Base-by-base conservation (phyloP, 371 early-diverging fungal genomes). In the Dichotomocladium elegans region DNA sequence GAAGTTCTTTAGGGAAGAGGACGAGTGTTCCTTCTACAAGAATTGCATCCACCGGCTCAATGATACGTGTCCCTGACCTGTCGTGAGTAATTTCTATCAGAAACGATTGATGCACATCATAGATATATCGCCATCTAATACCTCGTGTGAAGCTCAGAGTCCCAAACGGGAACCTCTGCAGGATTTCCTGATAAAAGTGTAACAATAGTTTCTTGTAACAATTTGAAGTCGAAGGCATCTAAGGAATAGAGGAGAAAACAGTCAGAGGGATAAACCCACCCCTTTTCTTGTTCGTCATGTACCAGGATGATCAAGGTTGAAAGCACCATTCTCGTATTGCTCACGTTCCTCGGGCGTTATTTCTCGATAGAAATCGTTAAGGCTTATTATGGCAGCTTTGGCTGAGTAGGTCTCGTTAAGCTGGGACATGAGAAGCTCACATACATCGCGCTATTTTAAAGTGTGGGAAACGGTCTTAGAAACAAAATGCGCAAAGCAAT, bases 21-120 rank as follows among this genome's bases (percentile, higher is more conserved):
- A 83, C 64, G 19, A 81, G 60, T 19, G 81, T 84, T 29, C 88
- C 88, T 40, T 80, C 81, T 12, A 86, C 54, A n/a, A 88, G 50
- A 26, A 84, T 71, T 3, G 85, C 80, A 59, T 82, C 79, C 0
- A 80, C 80, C 6, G 70, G 65, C 6, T 68, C 62, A 45, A 79
- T 64, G 15, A 55, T 35, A 28, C 58, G 60, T 21, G 51, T 53
- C 8, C 64, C 68, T 12, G 50, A 54, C 60, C 70, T 73, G 53
- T 29, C 3, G 8, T 34, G 14, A 22, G 14, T 7, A 14, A 17
- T n/a, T n/a, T n/a, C n/a, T n/a, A n/a, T n/a, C n/a, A n/a, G n/a
- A n/a, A n/a, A n/a, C n/a, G n/a, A 26, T 35, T 31, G 19, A 6
- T 8, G 28, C 3, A 50, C 4, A 48, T n/a, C 25, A 33, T n/a